A percentile compares a stretch with the other conserved stretches of the same genome.
Evolutionary conservation across 2,329 filamentous ascomycete species (phyloP).

Genomic region (Hypoxylon sp.): DNA sequence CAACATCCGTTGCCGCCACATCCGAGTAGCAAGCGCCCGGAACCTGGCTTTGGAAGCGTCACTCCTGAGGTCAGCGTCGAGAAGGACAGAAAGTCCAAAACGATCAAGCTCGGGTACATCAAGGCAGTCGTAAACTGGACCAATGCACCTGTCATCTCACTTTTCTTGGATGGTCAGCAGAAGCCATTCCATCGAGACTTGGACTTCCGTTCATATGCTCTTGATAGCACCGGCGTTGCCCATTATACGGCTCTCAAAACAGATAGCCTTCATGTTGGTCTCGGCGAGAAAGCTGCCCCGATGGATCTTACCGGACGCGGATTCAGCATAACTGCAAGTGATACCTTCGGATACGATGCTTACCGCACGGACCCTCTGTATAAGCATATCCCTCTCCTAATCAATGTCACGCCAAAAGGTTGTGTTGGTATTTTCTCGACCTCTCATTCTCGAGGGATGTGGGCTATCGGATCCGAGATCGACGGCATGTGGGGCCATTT

Average conservation of each 20-base stretch:
- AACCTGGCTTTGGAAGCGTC: conserved; percentile 52
- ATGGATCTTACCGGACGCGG: conserved; percentile 77
- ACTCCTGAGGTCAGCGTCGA: conserved; percentile 52
- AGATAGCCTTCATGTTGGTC: conserved; percentile 74
- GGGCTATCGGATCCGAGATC: conserved; percentile 77
- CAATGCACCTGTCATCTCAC: conserved; percentile 67
- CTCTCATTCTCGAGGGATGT: conserved; percentile 72
- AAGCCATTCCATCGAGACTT: conserved; percentile 72
- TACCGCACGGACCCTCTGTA: conserved; percentile 79
- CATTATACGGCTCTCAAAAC: conserved; percentile 74
- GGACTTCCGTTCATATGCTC: conserved; percentile 72
- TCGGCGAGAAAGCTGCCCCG: conserved; percentile 77
- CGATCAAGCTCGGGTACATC: conserved; percentile 62
- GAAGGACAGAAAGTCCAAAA: conserved; percentile 53
- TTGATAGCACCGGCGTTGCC: conserved; percentile 71
- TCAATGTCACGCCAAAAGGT: conserved; percentile 73
- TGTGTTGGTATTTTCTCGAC: conserved; percentile 77
- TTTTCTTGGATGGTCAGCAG: conserved; percentile 63
- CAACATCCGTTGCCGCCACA: conserved; percentile 74
- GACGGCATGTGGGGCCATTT: conserved; percentile 81
- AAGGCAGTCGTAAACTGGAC: conserved; percentile 70
- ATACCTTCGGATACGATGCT: conserved; percentile 80
- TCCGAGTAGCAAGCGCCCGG: conserved; percentile 67
- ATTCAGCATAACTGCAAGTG: conserved; percentile 76
- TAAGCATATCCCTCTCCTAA: conserved; percentile 80